phyloP scores from a whole-genome alignment of 148 eudicot species.

The Nyssa sinensis region DNA sequence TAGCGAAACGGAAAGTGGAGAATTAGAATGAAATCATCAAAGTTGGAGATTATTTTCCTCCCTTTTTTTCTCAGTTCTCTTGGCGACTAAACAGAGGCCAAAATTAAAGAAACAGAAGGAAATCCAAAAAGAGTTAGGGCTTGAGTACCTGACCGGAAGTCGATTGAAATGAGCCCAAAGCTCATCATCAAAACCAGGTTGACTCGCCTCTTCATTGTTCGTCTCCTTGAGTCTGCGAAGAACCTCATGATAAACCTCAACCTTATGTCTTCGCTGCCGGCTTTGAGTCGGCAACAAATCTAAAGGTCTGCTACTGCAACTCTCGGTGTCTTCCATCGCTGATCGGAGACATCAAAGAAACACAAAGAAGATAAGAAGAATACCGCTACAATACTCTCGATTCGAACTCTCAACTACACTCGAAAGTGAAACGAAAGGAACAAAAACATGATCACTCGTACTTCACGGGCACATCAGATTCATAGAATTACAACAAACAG shows the following conservation, averaged over 20 bases:
- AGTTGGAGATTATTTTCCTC: neutral
- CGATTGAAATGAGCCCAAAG: slow-evolving; percentile 49
- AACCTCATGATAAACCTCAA: slow-evolving; percentile 41
- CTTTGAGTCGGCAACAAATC: slow-evolving; percentile 27
- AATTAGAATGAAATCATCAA: neutral
- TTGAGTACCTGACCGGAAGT: slow-evolving; percentile 39
- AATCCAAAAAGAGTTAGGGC: neutral
- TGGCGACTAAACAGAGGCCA: neutral
- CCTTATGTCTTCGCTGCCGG: slow-evolving; percentile 37
- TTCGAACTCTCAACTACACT: slow-evolving; percentile 7
- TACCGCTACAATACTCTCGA: slow-evolving; percentile 13
- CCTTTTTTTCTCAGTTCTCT: neutral
- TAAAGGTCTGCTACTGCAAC: slow-evolving; percentile 47
- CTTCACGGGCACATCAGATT: slow-evolving; percentile 19
- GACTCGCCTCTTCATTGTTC: slow-evolving; percentile 24
- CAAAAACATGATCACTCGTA: slow-evolving; percentile 19
- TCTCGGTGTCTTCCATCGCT: slow-evolving; percentile 42
- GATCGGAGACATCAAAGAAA: neutral
- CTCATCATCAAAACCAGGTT: slow-evolving; percentile 46
- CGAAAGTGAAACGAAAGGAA: slow-evolving; percentile 6
- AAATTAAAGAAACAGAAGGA: neutral
- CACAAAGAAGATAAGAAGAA: neutral
- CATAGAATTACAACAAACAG: slow-evolving; percentile 10
- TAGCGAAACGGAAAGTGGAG: neutral
- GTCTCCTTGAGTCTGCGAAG: slow-evolving; percentile 32